Conservation (phyloP, 2,329 filamentous ascomycete species). For the Exserohilum turcica region DNA sequence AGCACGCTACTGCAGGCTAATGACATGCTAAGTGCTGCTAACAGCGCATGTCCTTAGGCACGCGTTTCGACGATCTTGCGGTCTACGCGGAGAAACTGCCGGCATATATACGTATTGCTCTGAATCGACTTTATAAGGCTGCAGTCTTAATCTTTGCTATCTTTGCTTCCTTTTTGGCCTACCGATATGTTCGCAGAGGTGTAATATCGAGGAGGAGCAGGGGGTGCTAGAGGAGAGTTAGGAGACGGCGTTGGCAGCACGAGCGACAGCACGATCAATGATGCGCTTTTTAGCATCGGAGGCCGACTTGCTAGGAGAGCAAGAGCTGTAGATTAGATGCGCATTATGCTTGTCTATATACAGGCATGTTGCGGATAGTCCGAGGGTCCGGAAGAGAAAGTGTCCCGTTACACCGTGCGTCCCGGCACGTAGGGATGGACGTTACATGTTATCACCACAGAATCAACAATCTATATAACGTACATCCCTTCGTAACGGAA, state of each 20-base stretch:
- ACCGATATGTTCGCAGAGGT: neutral
- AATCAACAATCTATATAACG: too few relatives aligned
- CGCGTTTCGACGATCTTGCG: neutral
- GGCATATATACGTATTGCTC: neutral
- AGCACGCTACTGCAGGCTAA: too few relatives aligned
- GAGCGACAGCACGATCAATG: neutral
- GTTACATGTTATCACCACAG: too few relatives aligned
- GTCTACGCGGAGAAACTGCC: neutral
- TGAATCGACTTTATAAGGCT: neutral
- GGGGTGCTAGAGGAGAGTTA: neutral
- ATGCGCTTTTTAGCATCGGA: neutral
- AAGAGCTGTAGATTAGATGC: neutral
- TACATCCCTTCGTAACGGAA: neutral
- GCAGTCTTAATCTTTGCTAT: neutral
- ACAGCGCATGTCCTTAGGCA: neutral
- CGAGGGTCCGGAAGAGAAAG: neutral
- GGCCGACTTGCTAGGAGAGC: neutral
- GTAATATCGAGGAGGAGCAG: neutral
- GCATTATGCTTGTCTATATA: neutral
- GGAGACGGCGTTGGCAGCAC: neutral
- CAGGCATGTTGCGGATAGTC: neutral
- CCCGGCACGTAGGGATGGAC: too few relatives aligned
- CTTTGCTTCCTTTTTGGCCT: neutral
- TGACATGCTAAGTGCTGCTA: too few relatives aligned
- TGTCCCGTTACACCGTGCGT: neutral